These are phyloP conservation scores for Polysphondylium violaceum DNA, from an alignment of 78 protist species.

Conservation along the genomic window DNA sequence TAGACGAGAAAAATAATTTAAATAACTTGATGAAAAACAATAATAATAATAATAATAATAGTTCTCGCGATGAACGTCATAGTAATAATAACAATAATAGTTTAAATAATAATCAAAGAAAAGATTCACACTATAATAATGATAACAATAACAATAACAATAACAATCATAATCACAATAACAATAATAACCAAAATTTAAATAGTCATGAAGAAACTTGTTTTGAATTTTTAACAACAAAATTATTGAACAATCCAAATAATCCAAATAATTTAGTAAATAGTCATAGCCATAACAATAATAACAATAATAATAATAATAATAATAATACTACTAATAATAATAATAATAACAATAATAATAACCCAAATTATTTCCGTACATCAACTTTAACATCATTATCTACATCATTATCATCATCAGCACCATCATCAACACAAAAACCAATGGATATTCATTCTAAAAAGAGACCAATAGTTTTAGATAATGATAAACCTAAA, in stretches of 20 bases:
- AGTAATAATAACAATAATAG: too few species aligned
- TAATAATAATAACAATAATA: neutral
- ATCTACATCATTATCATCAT: neutral
- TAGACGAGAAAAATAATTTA: too few species aligned
- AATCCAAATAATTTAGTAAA: neutral
- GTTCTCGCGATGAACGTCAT: too few species aligned
- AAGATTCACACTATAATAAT: slow-evolving; percentile 1
- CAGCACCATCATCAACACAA: neutral
- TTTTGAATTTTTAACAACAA: neutral
- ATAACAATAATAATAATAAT: neutral
- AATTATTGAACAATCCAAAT: neutral
- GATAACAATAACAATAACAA: slow-evolving; percentile 25
- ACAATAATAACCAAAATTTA: neutral
- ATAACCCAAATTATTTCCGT: neutral
- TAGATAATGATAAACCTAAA: slow-evolving; percentile 69
- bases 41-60: too few species aligned
- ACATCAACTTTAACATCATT: slow-evolving; percentile 11
- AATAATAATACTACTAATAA: neutral
- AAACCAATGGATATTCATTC: slow-evolving; percentile 18
- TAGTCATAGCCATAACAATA: neutral
- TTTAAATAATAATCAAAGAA: slow-evolving; percentile 5
- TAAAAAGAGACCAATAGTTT: slow-evolving; percentile 58
- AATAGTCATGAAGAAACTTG: neutral
- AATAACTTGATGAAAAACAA: too few species aligned
- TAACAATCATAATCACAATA: neutral